phyloP scores from a whole-genome alignment of 163 green algal genomes.

The Volvox carteri region DNA sequence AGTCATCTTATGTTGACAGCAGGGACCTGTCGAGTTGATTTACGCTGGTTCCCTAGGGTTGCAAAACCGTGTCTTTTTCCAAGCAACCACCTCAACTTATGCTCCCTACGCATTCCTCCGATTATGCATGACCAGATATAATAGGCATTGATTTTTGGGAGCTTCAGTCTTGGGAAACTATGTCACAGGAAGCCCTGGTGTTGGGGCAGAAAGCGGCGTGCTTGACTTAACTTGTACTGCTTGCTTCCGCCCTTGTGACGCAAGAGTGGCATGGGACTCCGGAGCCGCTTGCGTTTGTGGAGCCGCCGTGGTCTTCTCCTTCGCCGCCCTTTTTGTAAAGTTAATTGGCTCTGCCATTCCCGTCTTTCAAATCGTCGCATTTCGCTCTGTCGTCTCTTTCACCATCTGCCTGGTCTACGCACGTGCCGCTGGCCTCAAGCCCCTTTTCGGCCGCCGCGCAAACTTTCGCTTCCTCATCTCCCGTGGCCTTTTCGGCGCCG shows the following conservation, averaged over 20 bases:
- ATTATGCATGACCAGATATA: too few species aligned
- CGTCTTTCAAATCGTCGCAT: slow-evolving; percentile 63
- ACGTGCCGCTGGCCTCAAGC: slow-evolving; percentile 34
- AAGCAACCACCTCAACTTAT: too few species aligned
- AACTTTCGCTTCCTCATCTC: slow-evolving; percentile 30
- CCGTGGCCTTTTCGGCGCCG: slow-evolving; percentile 28
- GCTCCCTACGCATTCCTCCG: too few species aligned
- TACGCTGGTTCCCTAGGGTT: background rate
- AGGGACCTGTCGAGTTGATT: too few species aligned
- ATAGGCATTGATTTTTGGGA: too few species aligned
- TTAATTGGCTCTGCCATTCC: slow-evolving; percentile 24
- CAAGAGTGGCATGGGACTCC: slow-evolving; percentile 53
- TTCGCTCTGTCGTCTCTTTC: slow-evolving; percentile 54
- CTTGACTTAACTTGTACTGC: too few species aligned
- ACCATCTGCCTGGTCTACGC: slow-evolving; percentile 48
- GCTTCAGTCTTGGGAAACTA: too few species aligned
- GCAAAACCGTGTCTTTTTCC: too few species aligned
- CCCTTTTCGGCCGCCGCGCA: slow-evolving; percentile 63
- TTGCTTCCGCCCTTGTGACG: too few species aligned
- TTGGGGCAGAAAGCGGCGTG: too few species aligned
- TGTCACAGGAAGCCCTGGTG: too few species aligned
- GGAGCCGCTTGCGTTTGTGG: slow-evolving; percentile 55
- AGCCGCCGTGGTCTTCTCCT: slow-evolving; percentile 57
- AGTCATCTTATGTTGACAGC: too few species aligned
- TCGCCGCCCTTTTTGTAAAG: slow-evolving; percentile 66